Evolutionary conservation across 139 green algal species (phyloP).

Genomic region (Mesotaenium endlicherianum): DNA sequence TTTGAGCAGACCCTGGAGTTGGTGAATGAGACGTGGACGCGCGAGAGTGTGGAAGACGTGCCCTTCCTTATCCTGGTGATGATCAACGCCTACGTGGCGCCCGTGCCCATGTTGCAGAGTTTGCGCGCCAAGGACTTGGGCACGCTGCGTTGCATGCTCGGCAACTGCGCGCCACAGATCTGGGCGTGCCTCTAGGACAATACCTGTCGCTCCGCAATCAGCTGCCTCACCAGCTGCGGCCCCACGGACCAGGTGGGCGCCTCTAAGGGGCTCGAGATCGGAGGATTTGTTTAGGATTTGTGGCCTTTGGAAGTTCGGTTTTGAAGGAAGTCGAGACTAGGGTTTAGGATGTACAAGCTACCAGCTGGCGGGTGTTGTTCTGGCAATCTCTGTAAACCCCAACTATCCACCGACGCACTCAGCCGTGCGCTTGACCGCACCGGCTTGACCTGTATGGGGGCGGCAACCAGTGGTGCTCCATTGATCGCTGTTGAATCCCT

Average conservation of each 20-base stretch:
- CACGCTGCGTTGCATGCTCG: constrained; percentile 36
- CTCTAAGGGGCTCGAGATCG: neutral
- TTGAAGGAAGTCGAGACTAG: too few species aligned
- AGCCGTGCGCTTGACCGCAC: too few species aligned
- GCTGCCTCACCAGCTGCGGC: constrained; percentile 28
- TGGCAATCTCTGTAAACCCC: too few species aligned
- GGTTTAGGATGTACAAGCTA: too few species aligned
- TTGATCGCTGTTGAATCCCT: neutral
- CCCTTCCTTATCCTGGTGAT: constrained; percentile 31
- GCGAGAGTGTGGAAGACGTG: constrained; percentile 39
- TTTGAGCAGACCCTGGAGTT: constrained; percentile 13
- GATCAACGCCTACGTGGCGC: constrained; percentile 34
- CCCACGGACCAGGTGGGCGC: constrained; percentile 40
- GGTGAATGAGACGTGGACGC: constrained; percentile 3
- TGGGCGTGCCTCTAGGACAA: constrained; percentile 3
- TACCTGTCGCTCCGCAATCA: constrained; percentile 19
- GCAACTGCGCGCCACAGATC: constrained; percentile 40
- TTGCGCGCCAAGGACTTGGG: constrained; percentile 31
- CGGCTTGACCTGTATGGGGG: too few species aligned
- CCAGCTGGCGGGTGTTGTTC: too few species aligned
- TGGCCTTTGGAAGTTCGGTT: neutral
- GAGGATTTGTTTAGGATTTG: neutral
- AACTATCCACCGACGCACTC: too few species aligned
- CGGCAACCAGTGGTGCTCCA: too few species aligned
- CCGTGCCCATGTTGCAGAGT: constrained; percentile 23